Evolutionary conservation across 306 rosid species (phyloP).

Genomic region (cucumber (Cucumis sativus)): Cucumber_9930_V3 NC_026660.2:24350501-24351000

Average conservation of each 20-base stretch:
- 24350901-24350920: slow-evolving; percentile 12
- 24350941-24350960: not conserved
- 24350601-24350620: not conserved
- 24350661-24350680: not conserved
- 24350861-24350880: slow-evolving; percentile 11
- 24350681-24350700: not conserved
- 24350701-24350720: not conserved
- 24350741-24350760: not conserved
- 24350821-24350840: not conserved
- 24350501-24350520: not conserved
- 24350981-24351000: not conserved
- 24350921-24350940: slow-evolving; percentile 2
- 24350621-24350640: not conserved
- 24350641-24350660: not conserved
- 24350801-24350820: not conserved
- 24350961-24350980: not conserved
- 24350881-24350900: slow-evolving; percentile 21
- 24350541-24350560: not conserved
- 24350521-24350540: not conserved
- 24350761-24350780: slow-evolving; percentile 7
- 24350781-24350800: slow-evolving; percentile 1
- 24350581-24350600: not conserved
- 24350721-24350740: not conserved
- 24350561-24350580: not conserved
- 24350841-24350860: not conserved